These are phyloP conservation scores for Vitis rotundifolia DNA, from an alignment of 164 flowering plant species.

Conservation along the genomic window DNA sequence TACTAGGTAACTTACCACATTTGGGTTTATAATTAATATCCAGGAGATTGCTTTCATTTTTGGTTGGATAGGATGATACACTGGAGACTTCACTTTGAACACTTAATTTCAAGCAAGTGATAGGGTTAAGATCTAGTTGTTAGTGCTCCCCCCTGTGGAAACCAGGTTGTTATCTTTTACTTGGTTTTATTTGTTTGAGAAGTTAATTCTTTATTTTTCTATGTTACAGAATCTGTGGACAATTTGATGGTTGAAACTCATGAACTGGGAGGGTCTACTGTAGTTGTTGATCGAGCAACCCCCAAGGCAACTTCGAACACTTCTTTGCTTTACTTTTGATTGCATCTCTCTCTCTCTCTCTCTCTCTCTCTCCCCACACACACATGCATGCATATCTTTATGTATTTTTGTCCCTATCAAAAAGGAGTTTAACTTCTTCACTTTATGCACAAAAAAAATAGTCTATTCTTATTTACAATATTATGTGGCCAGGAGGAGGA, in stretches of 20 bases:
- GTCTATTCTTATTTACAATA: neutral
- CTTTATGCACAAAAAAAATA: neutral
- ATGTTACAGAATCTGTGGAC: conserved; percentile 82
- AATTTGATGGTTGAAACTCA: conserved; percentile 86
- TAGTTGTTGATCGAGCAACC: conserved; percentile 97
- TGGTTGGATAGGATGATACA: too few relatives aligned
- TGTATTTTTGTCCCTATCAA: neutral
- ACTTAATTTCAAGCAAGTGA: neutral
- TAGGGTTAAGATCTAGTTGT: neutral
- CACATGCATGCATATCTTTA: neutral
- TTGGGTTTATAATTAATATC: too few relatives aligned
- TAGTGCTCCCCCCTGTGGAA: too few relatives aligned
- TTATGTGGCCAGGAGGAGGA: conserved; percentile 69
- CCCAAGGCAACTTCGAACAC: conserved; percentile 65
- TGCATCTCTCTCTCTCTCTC: neutral
- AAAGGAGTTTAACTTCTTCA: neutral
- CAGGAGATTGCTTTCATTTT: too few relatives aligned
- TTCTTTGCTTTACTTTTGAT: neutral
- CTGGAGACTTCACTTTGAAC: neutral
- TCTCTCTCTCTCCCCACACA: neutral
- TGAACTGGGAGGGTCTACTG: conserved; percentile 87
- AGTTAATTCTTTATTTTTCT: neutral
- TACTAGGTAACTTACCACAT: too few relatives aligned
- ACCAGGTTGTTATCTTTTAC: too few relatives aligned
- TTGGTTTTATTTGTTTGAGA: too few relatives aligned